Base-by-base conservation (phyloP, 192 early-diverging fungal genomes). In the Anaeromyces robustus region DNA sequence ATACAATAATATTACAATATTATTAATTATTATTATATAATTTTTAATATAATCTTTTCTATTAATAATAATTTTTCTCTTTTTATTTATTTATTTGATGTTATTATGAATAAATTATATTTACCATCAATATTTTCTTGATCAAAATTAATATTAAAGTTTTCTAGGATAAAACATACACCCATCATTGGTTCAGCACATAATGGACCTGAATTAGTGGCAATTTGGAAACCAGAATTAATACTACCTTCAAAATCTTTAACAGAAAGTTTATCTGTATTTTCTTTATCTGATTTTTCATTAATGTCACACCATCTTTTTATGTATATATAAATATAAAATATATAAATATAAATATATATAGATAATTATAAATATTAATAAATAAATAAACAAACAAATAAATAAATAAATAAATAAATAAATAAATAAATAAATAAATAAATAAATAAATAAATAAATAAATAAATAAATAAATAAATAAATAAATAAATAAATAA, bases 101-200 rank as follows among this genome's bases (percentile, higher is more conserved):
- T n/a, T n/a, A n/a, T n/a, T 85, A 85, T 11, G 5, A 29, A 30
- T 2, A 18, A 85, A 83, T 80, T 30, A 22, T 26, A 13, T 77
- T 29, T n/a, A 77, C 31, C 13, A 18, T 30, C 28, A 1, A 6
- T 77, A 77, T 79, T 80, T 30, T 81, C 84, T 28, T 43, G 29
- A 79, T 80, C 80, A 5, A 90, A 29, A 30, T 84, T 81, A 79
- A 95, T 86, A 52, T 89, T 85, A n/a, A 68, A 68, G 9, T 9
- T n/a, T 81, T 96, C 90, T 22, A 96, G 81, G 78, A 95, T 89
- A 83, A 92, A 91, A n/a, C 87, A 88, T 78, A 95, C 92, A 14
- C 98, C 98, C 30, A 90, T 87, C 85, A 98, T 85, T 5, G 98
- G 96, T 83, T 99, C 98, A 43, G 91, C 91, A 84, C 97, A 98